Evolutionary conservation across 2,329 filamentous ascomycete species (phyloP), one percentile per base, ranked within the genome.

Genomic region (Neurospora sp.): DNA sequence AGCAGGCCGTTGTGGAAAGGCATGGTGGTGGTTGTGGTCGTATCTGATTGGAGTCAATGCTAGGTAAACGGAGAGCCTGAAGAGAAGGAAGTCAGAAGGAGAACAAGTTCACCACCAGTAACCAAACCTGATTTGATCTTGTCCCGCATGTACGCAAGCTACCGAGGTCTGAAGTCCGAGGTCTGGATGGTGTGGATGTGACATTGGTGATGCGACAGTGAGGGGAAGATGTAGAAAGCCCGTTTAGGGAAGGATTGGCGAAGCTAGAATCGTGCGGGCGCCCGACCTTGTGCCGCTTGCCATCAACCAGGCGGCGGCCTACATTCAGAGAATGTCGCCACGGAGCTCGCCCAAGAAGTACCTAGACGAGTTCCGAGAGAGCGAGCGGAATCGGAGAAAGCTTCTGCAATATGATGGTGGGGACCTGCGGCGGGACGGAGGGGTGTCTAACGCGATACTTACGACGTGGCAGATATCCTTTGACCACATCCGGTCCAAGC

Each of bases 1-100:
- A 87, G 77, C 73, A 85, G 79, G 72, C 85, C 84, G 68, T 83
- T 82, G 77, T 86, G 83, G 75, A 86, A 78, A 52, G 81, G 82
- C 82, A 82, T 84, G 4, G 40, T 73, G 72, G 66, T 52, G 43
- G 5, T 23, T 52, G 23, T 40, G 28, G 46, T 66, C 17, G n/a
- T 66, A 46, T n/a, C 57, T 72, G 72, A 46, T 52, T 8, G 43
- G 8, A 43, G 43, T 19, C 19, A 52, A 52, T 19, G 5, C 4
- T 52, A 3, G 19, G 43, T 23, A 52, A 12, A 52, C 43, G 19
- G 19, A 11, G 19, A 23, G 43, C 43, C 19, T 23, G 43, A 19
- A 52, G 19, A 52, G 4, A 6, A 52, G n/a, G 4, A 52, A 3
- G 43, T 52, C 1, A 23, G 43, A 23, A 52, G 4, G 43, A 52